Percentiles rank a stretch among this genome's conserved stretches.
Conservation (phyloP, 164 flowering plant species). For the Liriodendron chinense region DNA sequence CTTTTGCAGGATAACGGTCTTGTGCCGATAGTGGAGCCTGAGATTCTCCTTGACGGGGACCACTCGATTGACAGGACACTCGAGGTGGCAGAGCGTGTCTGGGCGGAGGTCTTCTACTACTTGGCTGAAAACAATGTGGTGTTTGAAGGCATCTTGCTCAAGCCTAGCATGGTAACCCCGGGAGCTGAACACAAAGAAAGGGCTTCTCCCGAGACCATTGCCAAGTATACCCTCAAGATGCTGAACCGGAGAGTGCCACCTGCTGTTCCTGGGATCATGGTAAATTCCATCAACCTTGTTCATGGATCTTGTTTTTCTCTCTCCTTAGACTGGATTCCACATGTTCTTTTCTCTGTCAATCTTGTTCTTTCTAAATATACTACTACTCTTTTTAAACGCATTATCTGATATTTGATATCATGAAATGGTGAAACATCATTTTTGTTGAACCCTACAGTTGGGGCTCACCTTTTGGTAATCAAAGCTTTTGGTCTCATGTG, state of each 20-base stretch:
- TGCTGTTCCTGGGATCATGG: slow-evolving; percentile 89
- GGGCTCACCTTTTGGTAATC: too few species aligned
- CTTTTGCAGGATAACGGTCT: slow-evolving; percentile 67
- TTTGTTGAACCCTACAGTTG: too few species aligned
- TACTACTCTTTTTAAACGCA: not conserved
- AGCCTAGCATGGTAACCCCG: slow-evolving; percentile 94
- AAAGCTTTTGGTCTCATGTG: too few species aligned
- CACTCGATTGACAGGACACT: slow-evolving; percentile 76
- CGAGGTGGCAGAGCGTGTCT: slow-evolving; percentile 77
- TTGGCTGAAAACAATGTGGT: slow-evolving; percentile 74
- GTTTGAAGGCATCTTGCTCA: slow-evolving; percentile 75
- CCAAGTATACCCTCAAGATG: slow-evolving; percentile 66
- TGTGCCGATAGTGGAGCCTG: slow-evolving; percentile 87
- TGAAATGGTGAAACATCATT: too few species aligned
- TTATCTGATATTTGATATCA: not conserved
- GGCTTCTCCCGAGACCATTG: slow-evolving; percentile 75
- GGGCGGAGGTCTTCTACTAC: slow-evolving; percentile 80
- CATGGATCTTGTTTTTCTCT: not conserved
- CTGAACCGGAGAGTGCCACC: slow-evolving; percentile 78
- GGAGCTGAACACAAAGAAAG: slow-evolving; percentile 82
- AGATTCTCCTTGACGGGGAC: slow-evolving; percentile 86
- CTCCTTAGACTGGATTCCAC: too few species aligned
- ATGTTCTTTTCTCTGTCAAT: too few species aligned
- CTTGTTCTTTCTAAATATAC: not conserved
- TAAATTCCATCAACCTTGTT: slow-evolving; percentile 16